These are phyloP conservation scores for Sanguinoderma infundibulare DNA, from an alignment of 1,284 basidiomycete genomes.

Conservation along the genomic window DNA sequence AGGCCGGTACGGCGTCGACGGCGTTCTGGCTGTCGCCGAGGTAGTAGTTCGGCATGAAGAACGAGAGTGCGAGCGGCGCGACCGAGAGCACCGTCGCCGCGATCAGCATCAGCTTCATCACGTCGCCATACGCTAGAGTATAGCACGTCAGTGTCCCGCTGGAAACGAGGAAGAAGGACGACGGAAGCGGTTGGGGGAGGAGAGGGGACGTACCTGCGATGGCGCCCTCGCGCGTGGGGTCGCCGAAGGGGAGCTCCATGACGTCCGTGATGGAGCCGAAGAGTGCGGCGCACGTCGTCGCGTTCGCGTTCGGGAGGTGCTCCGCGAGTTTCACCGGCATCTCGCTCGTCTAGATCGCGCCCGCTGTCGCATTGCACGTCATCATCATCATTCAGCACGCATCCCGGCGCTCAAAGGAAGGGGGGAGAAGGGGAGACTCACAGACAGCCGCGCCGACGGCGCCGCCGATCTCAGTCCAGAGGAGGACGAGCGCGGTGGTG, in stretches of 20 bases:
- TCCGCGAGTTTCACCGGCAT: constrained; percentile 65
- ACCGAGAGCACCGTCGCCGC: constrained; percentile 37
- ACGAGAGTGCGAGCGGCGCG: constrained; percentile 31
- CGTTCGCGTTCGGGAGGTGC: constrained; percentile 51
- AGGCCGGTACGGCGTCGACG: constrained; percentile 22
- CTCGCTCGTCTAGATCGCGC: constrained; percentile 62
- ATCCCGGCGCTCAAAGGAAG: no score
- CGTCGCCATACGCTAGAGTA: constrained; percentile 52
- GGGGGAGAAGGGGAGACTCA: constrained; percentile 27
- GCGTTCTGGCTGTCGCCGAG: constrained; percentile 37
- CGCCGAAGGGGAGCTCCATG: constrained; percentile 47
- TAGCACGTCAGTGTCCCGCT: constrained; percentile 9
- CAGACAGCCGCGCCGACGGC: constrained; percentile 71
- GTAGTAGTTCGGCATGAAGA: constrained; percentile 35
- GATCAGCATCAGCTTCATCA: constrained; percentile 59
- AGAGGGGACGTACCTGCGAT: constrained; percentile 50
- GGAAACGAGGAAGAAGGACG: no score
- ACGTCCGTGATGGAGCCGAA: constrained; percentile 57
- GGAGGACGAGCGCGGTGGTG: constrained; percentile 80
- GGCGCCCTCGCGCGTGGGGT: constrained; percentile 62
- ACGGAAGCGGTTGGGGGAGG: no score
- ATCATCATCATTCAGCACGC: no score
- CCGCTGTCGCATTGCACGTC: constrained; percentile 49
- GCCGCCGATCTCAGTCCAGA: constrained; percentile 81
- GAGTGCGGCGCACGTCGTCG: constrained; percentile 41